Conservation (phyloP, 1,139 yeast species). For the Scheffersomyces lignicola region DNA sequence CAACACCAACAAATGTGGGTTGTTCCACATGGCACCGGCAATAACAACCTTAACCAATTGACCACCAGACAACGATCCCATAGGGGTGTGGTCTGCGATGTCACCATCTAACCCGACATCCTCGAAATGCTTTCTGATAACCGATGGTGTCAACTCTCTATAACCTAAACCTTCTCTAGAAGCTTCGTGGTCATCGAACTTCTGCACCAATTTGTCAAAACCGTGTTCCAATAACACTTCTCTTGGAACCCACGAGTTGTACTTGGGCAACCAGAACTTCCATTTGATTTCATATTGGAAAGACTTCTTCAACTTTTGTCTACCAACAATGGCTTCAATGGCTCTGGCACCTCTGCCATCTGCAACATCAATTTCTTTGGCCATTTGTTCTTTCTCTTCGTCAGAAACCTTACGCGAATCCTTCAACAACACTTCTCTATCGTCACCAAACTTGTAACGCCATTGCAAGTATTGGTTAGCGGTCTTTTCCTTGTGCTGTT, state of each 20-base stretch:
- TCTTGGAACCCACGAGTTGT: conserved; percentile 90
- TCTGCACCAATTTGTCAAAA: conserved; percentile 83
- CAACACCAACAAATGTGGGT: conserved; percentile 94
- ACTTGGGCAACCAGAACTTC: conserved; percentile 90
- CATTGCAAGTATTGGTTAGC: conserved; percentile 97
- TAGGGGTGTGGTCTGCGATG: conserved; percentile 95
- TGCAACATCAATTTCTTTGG: conserved; percentile 70
- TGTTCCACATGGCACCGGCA: conserved; percentile 99
- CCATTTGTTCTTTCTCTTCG: conserved; percentile 81
- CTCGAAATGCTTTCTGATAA: conserved; percentile 93
- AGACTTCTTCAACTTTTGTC: conserved; percentile 93
- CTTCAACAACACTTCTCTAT: conserved; percentile 91
- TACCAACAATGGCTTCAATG: conserved; percentile 92
- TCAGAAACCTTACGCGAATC: conserved; percentile 87
- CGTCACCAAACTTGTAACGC: conserved; percentile 98
- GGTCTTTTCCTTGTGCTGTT: conserved; percentile 94
- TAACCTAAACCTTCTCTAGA: conserved; percentile 98
- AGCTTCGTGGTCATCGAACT: conserved; percentile 97
- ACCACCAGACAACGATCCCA: conserved; percentile 97
- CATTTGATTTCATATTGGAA: conserved; percentile 97
- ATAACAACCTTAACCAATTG: conserved; percentile 97
- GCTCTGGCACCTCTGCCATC: conserved; percentile 91
- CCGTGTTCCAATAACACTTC: conserved; percentile 80
- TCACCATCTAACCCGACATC: conserved; percentile 97
- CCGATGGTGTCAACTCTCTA: conserved; percentile 88